Conservation (phyloP, 257 asterid genomes). For the Rauvolfia tetraphylla region DNA sequence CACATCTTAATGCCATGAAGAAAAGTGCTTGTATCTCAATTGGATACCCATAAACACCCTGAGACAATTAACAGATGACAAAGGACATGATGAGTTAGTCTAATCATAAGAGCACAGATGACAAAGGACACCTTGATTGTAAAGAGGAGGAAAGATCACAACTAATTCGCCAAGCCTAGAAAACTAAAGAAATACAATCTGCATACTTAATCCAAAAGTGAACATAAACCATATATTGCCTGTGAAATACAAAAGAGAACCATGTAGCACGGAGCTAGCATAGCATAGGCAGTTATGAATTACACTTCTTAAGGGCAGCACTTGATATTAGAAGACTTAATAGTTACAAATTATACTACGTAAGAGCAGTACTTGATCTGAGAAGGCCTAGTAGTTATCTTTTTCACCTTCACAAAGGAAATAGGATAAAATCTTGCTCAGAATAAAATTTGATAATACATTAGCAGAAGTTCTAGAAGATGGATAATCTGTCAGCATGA, state of each 20-base stretch:
- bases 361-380: background rate
- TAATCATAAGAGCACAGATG: background rate
- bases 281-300: background rate
- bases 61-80: slow-evolving; percentile 1
- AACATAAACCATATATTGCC: no score
- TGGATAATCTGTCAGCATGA: background rate
- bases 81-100: slow-evolving; percentile 13
- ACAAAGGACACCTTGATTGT: background rate
- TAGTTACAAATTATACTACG: background rate
- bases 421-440: background rate
- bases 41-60: slow-evolving; percentile 78
- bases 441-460: background rate
- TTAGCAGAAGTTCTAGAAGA: background rate
- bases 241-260: no score
- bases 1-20: slow-evolving; percentile 73
- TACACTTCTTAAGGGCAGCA: background rate
- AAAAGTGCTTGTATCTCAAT: slow-evolving; percentile 66
- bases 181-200: no score
- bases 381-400: background rate
- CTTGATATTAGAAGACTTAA: no score
- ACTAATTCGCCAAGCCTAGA: background rate
- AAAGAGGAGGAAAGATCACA: background rate
- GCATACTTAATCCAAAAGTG: background rate
- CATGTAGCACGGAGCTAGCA: no score
- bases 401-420: background rate